phyloP scores from a whole-genome alignment of 2,329 filamentous ascomycete genomes.

The Thermoascus crustaceus region DNA sequence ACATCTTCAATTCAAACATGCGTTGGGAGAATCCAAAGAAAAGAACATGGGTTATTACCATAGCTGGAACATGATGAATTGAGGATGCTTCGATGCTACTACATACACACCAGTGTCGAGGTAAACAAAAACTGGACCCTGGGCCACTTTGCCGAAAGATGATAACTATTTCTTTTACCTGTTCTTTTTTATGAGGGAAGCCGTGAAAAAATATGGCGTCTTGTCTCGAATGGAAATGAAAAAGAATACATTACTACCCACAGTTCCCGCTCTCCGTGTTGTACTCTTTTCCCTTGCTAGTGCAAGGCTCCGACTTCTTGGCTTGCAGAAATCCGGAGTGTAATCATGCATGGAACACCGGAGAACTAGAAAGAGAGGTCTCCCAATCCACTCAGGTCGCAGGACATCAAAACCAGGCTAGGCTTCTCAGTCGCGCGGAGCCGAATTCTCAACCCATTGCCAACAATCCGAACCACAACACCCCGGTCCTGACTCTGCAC shows the following conservation, averaged over 20 bases:
- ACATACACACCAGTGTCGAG: too few relatives aligned
- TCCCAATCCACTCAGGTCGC: too few relatives aligned
- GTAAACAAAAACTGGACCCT: constrained; percentile 29
- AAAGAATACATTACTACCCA: constrained; percentile 10
- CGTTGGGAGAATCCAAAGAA: constrained; percentile 20
- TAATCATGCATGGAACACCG: too few relatives aligned
- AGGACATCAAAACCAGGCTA: too few relatives aligned
- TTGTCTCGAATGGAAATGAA: constrained; percentile 34
- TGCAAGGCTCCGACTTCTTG: too few relatives aligned
- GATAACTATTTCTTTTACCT: constrained; percentile 6
- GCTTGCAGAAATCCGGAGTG: too few relatives aligned
- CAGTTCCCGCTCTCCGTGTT: background rate
- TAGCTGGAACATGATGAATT: constrained; percentile 22
- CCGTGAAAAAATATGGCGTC: constrained; percentile 27
- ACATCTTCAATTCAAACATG: constrained; percentile 29
- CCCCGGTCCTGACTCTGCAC: too few relatives aligned
- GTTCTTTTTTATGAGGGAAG: constrained; percentile 27
- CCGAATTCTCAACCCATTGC: too few relatives aligned
- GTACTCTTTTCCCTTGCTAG: background rate
- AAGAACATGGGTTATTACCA: constrained; percentile 20
- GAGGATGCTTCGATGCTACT: too few relatives aligned
- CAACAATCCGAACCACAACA: too few relatives aligned
- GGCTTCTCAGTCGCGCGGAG: too few relatives aligned
- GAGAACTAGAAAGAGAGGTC: too few relatives aligned
- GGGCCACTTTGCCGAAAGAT: constrained; percentile 16